A percentile compares a stretch with the other conserved stretches of the same genome.
Conservation (phyloP, 768 basidiomycete species). For the Polyporus arcularius region DNA sequence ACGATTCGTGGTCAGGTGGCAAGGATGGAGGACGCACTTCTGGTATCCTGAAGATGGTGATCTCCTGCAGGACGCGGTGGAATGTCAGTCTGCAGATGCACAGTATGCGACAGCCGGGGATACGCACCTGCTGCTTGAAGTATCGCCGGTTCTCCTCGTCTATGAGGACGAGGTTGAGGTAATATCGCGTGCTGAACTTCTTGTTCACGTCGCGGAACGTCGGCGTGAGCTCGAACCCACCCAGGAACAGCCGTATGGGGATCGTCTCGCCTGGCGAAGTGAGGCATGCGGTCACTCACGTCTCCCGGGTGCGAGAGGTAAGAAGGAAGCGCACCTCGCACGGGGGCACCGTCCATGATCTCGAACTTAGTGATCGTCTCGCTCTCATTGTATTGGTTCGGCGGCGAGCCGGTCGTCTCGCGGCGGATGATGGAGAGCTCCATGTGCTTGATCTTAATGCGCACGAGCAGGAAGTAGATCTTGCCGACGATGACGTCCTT, state of each 20-base stretch:
- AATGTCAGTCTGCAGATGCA: too few species aligned
- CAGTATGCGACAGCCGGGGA: too few species aligned
- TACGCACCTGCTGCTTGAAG: conserved; percentile 98
- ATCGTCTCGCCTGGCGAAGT: conserved; percentile 83
- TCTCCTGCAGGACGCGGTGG: too few species aligned
- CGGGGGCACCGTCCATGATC: conserved; percentile 98
- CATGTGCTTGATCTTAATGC: conserved; percentile 99
- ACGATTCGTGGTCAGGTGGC: background rate
- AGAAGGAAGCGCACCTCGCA: conserved; percentile 62
- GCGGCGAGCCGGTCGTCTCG: conserved; percentile 94
- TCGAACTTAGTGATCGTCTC: conserved; percentile 99
- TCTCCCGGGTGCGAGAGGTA: background rate
- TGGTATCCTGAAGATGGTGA: conserved; percentile 88
- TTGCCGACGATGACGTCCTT: conserved; percentile 99
- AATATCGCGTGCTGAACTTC: conserved; percentile 97
- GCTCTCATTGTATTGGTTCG: conserved; percentile 99
- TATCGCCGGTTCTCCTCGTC: conserved; percentile 98
- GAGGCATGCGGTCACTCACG: background rate
- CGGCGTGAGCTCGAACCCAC: conserved; percentile 97
- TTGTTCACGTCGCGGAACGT: conserved; percentile 99
- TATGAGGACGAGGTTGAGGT: conserved; percentile 94
- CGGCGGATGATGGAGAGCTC: conserved; percentile 96
- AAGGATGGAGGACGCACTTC: conserved; percentile 52
- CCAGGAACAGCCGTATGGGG: conserved; percentile 95
- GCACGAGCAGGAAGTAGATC: conserved; percentile 97